Base-by-base conservation (phyloP, 148 eudicot species). In the Camellia lanceoleosa region DNA sequence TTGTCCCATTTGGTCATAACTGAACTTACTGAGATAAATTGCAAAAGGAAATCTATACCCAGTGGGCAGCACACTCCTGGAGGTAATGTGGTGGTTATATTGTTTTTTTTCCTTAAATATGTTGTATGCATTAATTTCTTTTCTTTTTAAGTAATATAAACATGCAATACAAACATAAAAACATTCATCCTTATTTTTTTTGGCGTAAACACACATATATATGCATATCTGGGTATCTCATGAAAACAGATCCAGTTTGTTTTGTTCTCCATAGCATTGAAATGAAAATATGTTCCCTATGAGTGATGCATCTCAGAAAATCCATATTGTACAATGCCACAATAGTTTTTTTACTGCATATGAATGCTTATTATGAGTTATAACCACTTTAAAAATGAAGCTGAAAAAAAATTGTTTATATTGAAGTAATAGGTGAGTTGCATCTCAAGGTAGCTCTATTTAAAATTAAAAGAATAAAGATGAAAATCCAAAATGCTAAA, bases 1-100 rank as follows among this genome's bases (percentile, higher is more conserved):
- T 81, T 96, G 80, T 83, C 93, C 65, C 87, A 88, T 58, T 85
- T 96, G 88, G 94, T 96, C 2, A 49, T 86, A 12, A 16, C 83
- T 70, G 99, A 96, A 82, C 83, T 93, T 14, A 41, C 84, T 15
- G 98, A 93, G 51, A 87, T 85, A 78, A 47, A 64, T 20, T 61
- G 72, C 54, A 78, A 84, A 55, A 80, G 58, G 75, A 84, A 62
- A 76, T 74, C 71, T 38, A 62, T 83, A 62, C 9, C 71, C 49
- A 77, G 60, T 70, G 80, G 76, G 47, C 87, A 78, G 72, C 79
- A 82, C 41, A 41, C 30, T 63, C 42, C 55, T 58, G 81, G 56
- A 86, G 98, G 95, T 94, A 82, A 56, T 20, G 12, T 49, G 75
- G 15, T 59, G 52, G 66, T 71, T 62, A 42, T 7, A 30, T 73